Evolutionary conservation across 768 basidiomycete genomes (phyloP), one percentile per base, ranked within the genome.

Genomic region (Pulveroboletus frians): DNA sequence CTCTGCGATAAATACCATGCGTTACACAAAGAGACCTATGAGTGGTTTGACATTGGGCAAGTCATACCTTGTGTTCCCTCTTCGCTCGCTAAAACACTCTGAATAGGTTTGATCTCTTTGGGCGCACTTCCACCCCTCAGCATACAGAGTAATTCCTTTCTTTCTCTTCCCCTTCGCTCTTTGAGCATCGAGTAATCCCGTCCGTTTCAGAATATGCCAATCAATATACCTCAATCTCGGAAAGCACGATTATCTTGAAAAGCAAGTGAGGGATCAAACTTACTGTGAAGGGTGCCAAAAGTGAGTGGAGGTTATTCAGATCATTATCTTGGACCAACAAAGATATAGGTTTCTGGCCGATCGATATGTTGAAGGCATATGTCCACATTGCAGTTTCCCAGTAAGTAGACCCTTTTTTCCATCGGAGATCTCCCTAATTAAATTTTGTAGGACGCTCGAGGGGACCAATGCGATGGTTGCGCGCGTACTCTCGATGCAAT

Each of bases 381-480:
- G 96, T 64, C 96, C 96, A 1, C 78, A 96, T 68, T 98, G 96
- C 63, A 79, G 78, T 41, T 92, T 84, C 55, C 86, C 92, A 51
- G 88, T 88, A 51, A 56, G 78, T 46, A 38, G 29, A 39, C 3
- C 11, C 21, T 20, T 38, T 6, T 61, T 11, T 13, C 20, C 18
- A 9, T 26, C 39, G 17, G 45, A 44, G 46, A 34, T 30, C 31
- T 15, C 20, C 1, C 32, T 26, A 13, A 50, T 20, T 6, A 37
- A 39, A 54, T 23, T 7, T 34, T 39, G 17, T 48, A 92, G 87
- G 96, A 97, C 60, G 96, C 95, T 30, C 88, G 96, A 31, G 96
- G 96, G 8, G 96, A 99, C 67, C 96, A 99, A 72, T 99, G 96
- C 68, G 96, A 99, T 68, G 76, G 83, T 46, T 99, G 96, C 67